Conservation (phyloP, 208 protist species). For the Kentomonas sorsogonicus region DNA sequence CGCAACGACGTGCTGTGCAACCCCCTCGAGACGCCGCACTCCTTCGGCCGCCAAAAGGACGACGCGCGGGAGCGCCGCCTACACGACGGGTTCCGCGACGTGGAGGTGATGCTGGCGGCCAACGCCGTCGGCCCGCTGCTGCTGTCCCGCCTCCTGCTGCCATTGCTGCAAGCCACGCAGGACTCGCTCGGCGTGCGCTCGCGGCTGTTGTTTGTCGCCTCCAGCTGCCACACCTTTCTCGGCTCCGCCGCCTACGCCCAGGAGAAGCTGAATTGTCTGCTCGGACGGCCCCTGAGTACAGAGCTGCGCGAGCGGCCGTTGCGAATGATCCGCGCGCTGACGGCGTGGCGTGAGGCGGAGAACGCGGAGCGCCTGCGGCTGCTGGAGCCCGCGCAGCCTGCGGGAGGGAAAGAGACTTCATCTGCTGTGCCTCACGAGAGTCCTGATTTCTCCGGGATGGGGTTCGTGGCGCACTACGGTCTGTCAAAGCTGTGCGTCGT, state of each 20-base stretch:
- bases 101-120: slow-evolving; percentile 78
- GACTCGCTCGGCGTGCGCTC: slow-evolving; percentile 48
- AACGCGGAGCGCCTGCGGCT: not conserved
- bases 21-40: no score
- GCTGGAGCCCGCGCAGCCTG: not conserved
- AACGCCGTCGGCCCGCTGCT: slow-evolving; percentile 79
- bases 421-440: slow-evolving; percentile 18
- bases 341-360: slow-evolving; percentile 17
- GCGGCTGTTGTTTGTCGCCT: slow-evolving; percentile 82
- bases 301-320: slow-evolving; percentile 28
- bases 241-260: slow-evolving; percentile 18
- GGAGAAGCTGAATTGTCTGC: not conserved
- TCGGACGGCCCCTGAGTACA: not conserved
- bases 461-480: slow-evolving; percentile 84
- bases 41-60: no score
- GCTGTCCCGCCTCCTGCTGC: slow-evolving; percentile 69
- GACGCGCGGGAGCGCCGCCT: no score
- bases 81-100: slow-evolving; percentile 25
- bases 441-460: slow-evolving; percentile 39
- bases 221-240: slow-evolving; percentile 80
- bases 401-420: not conserved
- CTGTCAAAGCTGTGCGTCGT: slow-evolving; percentile 81
- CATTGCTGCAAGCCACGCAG: slow-evolving; percentile 55
- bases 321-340: slow-evolving; percentile 57
- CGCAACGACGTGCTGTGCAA: no score